phyloP scores from a whole-genome alignment of 2,329 filamentous ascomycete genomes.

The Gliomastix tumulicola region DNA sequence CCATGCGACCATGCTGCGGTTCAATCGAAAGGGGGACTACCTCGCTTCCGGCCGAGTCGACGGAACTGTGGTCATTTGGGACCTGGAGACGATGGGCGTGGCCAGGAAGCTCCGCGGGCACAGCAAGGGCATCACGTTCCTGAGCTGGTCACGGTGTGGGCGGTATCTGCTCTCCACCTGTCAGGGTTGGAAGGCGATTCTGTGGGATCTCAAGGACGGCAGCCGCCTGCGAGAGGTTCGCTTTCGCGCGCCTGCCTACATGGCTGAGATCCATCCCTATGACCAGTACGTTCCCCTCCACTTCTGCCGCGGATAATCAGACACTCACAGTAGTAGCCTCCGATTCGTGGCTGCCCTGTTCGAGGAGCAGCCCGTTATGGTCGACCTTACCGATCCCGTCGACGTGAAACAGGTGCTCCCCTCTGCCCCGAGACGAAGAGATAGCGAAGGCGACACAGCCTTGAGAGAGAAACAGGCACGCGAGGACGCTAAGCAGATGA shows the following conservation, averaged over 20 bases:
- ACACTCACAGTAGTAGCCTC: slow-evolving; percentile 42
- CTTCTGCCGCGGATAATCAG: not conserved
- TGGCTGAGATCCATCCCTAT: slow-evolving; percentile 87
- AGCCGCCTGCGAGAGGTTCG: slow-evolving; percentile 75
- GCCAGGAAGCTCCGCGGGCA: slow-evolving; percentile 91
- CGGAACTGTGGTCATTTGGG: slow-evolving; percentile 92
- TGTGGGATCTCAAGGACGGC: slow-evolving; percentile 78
- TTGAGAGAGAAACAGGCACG: slow-evolving; percentile 77
- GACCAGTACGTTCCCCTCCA: slow-evolving; percentile 56
- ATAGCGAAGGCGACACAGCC: slow-evolving; percentile 62
- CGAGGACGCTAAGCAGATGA: slow-evolving; percentile 91
- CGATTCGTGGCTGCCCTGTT: slow-evolving; percentile 88
- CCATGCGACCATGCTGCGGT: slow-evolving; percentile 65
- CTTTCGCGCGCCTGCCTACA: slow-evolving; percentile 90
- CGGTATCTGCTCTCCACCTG: slow-evolving; percentile 87
- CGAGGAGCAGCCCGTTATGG: slow-evolving; percentile 84
- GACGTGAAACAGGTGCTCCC: slow-evolving; percentile 72
- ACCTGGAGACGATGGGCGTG: slow-evolving; percentile 94
- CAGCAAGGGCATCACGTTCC: slow-evolving; percentile 84
- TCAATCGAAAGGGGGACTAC: slow-evolving; percentile 91
- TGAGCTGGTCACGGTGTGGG: slow-evolving; percentile 92
- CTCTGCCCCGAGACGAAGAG: slow-evolving; percentile 71
- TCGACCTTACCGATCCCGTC: slow-evolving; percentile 66
- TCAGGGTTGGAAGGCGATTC: slow-evolving; percentile 91
- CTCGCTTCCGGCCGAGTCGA: slow-evolving; percentile 91